A percentile compares a stretch with the other conserved stretches of the same genome.
Conservation (phyloP, 2,329 filamentous ascomycete genomes). For the Teratosphaeria zuluensis region DNA sequence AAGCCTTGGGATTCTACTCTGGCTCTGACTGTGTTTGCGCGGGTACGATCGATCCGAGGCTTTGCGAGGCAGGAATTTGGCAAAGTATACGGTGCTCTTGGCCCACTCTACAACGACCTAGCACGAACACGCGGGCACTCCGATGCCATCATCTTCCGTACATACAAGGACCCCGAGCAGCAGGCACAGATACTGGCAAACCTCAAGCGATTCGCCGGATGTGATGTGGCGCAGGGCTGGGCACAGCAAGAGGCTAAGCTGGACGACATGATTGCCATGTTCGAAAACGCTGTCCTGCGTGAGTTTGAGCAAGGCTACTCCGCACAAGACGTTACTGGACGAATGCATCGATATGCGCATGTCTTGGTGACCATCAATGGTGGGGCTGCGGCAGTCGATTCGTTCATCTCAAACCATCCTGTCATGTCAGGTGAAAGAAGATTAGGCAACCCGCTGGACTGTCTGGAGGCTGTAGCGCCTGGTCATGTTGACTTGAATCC, state of each 20-base stretch:
- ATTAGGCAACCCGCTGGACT: conserved; percentile 68
- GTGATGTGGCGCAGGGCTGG: conserved; percentile 72
- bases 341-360: conserved; percentile 81
- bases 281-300: conserved; percentile 79
- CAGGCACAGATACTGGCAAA: conserved; percentile 86
- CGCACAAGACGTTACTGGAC: conserved; percentile 74
- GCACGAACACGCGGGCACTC: conserved; percentile 60
- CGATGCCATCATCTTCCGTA: conserved; percentile 75
- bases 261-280: conserved; percentile 61
- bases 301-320: conserved; percentile 94
- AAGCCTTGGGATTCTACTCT: conserved; percentile 48
- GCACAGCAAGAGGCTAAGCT: conserved; percentile 61
- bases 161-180: conserved; percentile 77
- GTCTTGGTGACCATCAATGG: conserved; percentile 77
- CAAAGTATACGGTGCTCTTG: conserved; percentile 78
- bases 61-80: conserved; percentile 83
- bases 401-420: conserved; percentile 78
- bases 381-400: conserved; percentile 65
- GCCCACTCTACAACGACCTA: conserved; percentile 81
- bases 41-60: conserved; percentile 69
- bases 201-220: conserved; percentile 65
- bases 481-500: conserved; percentile 70
- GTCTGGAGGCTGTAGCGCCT: conserved; percentile 57
- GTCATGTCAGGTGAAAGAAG: conserved; percentile 65
- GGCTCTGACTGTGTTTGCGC: conserved; percentile 59